These are phyloP conservation scores for Dryadomyces sulphureus DNA, from an alignment of 2,329 filamentous ascomycete genomes.

Conservation along the genomic window DNA sequence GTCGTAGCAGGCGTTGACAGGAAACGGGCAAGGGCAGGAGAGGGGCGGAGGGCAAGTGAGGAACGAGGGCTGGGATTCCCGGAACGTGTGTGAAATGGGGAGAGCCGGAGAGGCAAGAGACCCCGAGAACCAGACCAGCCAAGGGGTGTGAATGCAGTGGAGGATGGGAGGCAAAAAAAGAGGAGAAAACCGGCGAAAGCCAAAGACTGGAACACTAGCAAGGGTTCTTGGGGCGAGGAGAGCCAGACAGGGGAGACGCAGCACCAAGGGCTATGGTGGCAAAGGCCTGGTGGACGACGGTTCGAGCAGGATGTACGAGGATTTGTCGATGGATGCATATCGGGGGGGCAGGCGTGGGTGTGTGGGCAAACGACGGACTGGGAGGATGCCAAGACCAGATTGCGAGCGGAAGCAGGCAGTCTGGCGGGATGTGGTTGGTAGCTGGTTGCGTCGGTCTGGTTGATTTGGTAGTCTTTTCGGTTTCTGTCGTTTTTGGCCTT, in stretches of 20 bases:
- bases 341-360: neutral
- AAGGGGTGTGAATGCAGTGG: slow-evolving; percentile 6
- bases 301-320: neutral
- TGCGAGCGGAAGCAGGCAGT: too few species aligned
- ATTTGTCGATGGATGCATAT: neutral
- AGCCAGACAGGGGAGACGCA: neutral
- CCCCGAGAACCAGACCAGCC: neutral
- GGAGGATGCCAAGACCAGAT: neutral
- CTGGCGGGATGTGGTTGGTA: slow-evolving; percentile 1
- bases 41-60: neutral
- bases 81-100: neutral
- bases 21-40: neutral
- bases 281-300: neutral
- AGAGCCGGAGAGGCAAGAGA: too few species aligned
- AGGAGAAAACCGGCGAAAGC: neutral
- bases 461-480: neutral
- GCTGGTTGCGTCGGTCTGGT: neutral
- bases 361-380: neutral
- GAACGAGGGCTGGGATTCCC: neutral
- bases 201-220: neutral
- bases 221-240: neutral
- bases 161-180: slow-evolving; percentile 18
- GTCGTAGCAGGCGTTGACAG: neutral
- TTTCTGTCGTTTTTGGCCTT: neutral
- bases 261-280: neutral